These are phyloP conservation scores for Claviceps digitariae DNA, from an alignment of 2,329 filamentous ascomycete species.

Conservation along the genomic window DNA sequence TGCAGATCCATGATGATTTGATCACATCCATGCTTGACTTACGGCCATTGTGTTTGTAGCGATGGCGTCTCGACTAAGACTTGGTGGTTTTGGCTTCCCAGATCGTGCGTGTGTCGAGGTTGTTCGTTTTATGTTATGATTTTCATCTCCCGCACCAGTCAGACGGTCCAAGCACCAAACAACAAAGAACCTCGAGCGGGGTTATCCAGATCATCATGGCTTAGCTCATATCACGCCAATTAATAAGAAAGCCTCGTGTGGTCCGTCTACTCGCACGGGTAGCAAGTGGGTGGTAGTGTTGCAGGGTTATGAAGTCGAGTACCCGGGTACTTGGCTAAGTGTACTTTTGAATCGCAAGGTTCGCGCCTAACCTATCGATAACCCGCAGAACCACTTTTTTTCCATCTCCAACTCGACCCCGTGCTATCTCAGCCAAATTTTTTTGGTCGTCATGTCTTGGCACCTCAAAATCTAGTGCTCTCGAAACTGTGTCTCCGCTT, in stretches of 20 bases:
- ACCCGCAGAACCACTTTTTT: background rate
- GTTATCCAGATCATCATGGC: background rate
- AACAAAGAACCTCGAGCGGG: background rate
- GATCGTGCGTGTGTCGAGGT: no score
- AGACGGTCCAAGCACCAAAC: background rate
- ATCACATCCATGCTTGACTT: constrained; percentile 1
- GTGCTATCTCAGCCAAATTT: constrained; percentile 8
- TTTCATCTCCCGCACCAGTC: background rate
- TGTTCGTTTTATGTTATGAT: background rate
- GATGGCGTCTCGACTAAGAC: background rate
- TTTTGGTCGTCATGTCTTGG: background rate
- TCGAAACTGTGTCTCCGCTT: background rate
- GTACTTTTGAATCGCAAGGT: background rate
- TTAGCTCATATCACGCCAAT: background rate
- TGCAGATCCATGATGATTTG: background rate
- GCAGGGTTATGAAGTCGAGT: no score
- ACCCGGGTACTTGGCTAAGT: no score
- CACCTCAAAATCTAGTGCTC: background rate
- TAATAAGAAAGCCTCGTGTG: background rate
- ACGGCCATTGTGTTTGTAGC: constrained; percentile 11
- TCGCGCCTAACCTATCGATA: background rate
- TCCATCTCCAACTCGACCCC: constrained; percentile 4
- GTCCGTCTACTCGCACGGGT: background rate
- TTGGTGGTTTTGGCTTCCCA: background rate
- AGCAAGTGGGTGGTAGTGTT: background rate